Conservation (phyloP, 2,329 filamentous ascomycete species). For the Penicillium decumbens region DNA sequence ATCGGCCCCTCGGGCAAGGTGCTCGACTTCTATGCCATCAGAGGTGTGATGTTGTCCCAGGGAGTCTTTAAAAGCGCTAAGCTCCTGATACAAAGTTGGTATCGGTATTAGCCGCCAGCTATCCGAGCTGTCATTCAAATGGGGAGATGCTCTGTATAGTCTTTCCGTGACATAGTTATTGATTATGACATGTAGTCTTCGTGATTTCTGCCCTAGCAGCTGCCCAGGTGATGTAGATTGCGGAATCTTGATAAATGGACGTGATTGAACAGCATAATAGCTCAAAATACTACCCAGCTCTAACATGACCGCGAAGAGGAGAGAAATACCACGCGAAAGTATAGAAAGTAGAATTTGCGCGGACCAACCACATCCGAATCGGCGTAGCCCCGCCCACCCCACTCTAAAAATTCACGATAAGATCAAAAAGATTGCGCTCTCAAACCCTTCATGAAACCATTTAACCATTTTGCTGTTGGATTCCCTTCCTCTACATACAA, state of each 20-base stretch:
- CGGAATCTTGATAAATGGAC: too few species aligned
- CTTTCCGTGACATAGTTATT: too few species aligned
- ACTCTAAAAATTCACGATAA: constrained; percentile 40
- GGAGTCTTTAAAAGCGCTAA: constrained; percentile 54
- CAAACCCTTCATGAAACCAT: background rate
- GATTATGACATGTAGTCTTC: too few species aligned
- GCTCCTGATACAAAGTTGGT: constrained; percentile 48
- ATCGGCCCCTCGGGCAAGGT: constrained; percentile 41
- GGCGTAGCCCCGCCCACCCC: constrained; percentile 33
- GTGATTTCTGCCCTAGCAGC: too few species aligned
- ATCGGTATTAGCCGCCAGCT: constrained; percentile 44
- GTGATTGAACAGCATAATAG: too few species aligned
- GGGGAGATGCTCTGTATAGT: too few species aligned
- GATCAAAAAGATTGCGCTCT: constrained; percentile 29
- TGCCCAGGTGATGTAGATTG: too few species aligned
- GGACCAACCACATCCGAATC: constrained; percentile 17
- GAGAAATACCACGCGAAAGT: background rate
- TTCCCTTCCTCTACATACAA: background rate
- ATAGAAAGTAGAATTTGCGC: constrained; percentile 5
- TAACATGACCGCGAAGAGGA: background rate
- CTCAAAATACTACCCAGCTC: too few species aligned
- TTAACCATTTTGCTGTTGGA: constrained; percentile 3
- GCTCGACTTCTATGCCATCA: constrained; percentile 46
- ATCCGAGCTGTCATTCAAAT: constrained; percentile 13
- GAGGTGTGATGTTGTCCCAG: constrained; percentile 48